Conservation (phyloP, 345 rosid species). For the Nephelium lappaceum region DNA sequence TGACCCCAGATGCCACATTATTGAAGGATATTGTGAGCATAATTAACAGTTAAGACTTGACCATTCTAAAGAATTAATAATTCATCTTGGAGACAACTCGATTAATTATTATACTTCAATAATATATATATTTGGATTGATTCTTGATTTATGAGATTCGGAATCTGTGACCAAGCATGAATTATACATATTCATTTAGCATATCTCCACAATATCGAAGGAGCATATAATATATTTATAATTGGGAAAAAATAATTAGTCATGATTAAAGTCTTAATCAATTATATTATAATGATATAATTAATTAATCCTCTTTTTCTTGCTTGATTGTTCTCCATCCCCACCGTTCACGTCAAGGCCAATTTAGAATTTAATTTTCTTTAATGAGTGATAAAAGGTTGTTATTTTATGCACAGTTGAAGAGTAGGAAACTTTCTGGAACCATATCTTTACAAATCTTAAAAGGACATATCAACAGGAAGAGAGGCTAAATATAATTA, state of each 20-base stretch:
- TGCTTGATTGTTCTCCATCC: not conserved
- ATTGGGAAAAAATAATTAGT: not conserved
- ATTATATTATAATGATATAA: not conserved
- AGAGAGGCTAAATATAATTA: too few species aligned
- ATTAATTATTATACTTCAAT: not conserved
- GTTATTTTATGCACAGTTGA: not conserved
- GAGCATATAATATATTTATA: not conserved
- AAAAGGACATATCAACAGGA: not conserved
- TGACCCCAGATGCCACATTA: conserved; percentile 7
- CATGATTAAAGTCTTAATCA: not conserved
- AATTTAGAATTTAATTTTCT: not conserved
- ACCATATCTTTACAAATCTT: not conserved
- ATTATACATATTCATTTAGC: not conserved
- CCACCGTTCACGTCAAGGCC: not conserved
- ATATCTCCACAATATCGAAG: not conserved
- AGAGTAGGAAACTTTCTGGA: not conserved
- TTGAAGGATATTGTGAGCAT: not conserved
- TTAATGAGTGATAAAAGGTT: not conserved
- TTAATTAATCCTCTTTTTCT: not conserved
- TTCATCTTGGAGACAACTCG: not conserved
- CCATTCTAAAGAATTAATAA: not conserved
- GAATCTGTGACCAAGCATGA: not conserved
- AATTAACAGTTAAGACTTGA: not conserved
- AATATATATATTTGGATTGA: not conserved
- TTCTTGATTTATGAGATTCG: not conserved